Evolutionary conservation across 441 rosid genomes (phyloP), one percentile per base, ranked within the genome.

Genomic region (Raphanus hybrid): DNA sequence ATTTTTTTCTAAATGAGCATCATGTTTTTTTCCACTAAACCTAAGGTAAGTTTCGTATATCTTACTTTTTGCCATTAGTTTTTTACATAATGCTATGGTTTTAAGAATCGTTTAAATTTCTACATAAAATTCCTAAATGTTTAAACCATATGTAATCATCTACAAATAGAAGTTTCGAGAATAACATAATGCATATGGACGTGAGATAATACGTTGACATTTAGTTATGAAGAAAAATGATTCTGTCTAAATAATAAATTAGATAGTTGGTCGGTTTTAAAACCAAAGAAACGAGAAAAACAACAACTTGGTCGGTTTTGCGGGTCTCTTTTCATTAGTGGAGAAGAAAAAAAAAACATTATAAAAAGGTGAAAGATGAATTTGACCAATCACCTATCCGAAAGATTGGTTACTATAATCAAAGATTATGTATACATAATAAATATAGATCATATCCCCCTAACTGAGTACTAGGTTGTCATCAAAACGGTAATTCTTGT

Each of bases 301-400:
- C n/a, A 59, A 63, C 11, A 57, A 14, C 61, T 57, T 57, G 61
- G 61, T 57, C 61, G 61, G 61, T 57, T 57, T 57, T 8, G 61
- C 59, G 23, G 5, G 29, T 57, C 12, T 57, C 61, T 18, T 57
- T 57, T 57, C 12, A 1, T 3, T 3, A 3, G 61, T 57, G 61
- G 61, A 57, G 61, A 57, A 57, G 14, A 45, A 32, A 26, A 45
- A 67, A 72, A 50, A 50, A 29, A 55, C 57, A 66, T 65, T 71
- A 67, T 60, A 5, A 77, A 67, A 50, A 73, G 39, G 64, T 12
- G 74, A 78, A 73, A 78, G 81, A 2, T 67, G 59, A 26, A 72
- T 67, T 67, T 78, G 81, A 78, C 81, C 65, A 78, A 39, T 78
- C 34, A 26, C 81, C 78, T 74, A 73, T 77, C 74, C 50, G 0